Percentiles rank a stretch among this genome's conserved stretches.
phyloP scores from a whole-genome alignment of 352 stramenopile genomes.

The Chloridella minuta region DNA sequence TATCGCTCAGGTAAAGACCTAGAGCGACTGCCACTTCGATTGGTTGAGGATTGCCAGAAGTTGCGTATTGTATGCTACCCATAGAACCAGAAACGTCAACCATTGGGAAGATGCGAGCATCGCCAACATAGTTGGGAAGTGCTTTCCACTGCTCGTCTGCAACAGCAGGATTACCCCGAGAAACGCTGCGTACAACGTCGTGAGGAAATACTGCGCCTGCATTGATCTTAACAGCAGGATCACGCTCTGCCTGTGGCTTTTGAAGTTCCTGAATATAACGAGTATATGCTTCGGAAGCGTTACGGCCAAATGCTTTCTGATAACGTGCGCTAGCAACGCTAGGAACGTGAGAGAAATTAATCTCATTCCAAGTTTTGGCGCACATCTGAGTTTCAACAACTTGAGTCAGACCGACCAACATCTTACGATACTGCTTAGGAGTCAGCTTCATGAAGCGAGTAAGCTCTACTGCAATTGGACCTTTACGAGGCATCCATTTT shows the following conservation, averaged over 20 bases:
- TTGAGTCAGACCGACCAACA: background rate
- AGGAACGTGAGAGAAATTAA: slow-evolving; percentile 3
- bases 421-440: slow-evolving; percentile 9
- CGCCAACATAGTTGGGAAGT: slow-evolving; percentile 7
- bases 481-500: slow-evolving; percentile 11
- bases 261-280: background rate
- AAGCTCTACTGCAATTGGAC: background rate
- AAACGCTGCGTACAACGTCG: background rate
- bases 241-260: background rate
- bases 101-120: background rate
- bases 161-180: background rate
- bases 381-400: slow-evolving; percentile 12
- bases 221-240: background rate
- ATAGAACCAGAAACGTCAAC: slow-evolving; percentile 11
- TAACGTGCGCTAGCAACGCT: background rate
- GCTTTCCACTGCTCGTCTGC: slow-evolving; percentile 9
- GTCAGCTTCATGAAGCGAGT: background rate
- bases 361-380: background rate
- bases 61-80: background rate
- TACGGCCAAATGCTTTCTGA: background rate
- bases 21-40: background rate
- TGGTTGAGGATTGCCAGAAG: background rate
- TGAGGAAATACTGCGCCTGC: slow-evolving; percentile 1
- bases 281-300: slow-evolving; percentile 1
- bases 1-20: slow-evolving; percentile 2